phyloP scores from a whole-genome alignment of 805 yeast genomes.

The Candida xyloterini region DNA sequence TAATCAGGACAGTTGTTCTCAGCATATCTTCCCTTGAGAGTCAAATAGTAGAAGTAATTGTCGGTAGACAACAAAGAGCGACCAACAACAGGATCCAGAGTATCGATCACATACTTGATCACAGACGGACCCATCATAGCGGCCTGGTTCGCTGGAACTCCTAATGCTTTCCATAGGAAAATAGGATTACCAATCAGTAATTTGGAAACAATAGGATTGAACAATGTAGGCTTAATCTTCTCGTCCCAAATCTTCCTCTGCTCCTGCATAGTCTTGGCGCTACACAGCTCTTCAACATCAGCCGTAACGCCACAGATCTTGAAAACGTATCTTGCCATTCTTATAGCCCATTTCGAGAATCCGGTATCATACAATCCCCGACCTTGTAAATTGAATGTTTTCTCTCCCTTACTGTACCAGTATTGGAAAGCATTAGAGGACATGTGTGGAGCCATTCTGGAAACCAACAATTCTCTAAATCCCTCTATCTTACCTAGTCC shows the following conservation, averaged over 20 bases:
- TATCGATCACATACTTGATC: slow-evolving; percentile 67
- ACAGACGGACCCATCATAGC: slow-evolving; percentile 73
- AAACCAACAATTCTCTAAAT: slow-evolving; percentile 49
- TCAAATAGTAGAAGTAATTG: slow-evolving; percentile 75
- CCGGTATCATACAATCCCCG: slow-evolving; percentile 78
- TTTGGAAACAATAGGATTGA: slow-evolving; percentile 66
- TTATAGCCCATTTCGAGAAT: slow-evolving; percentile 80
- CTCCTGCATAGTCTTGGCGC: slow-evolving; percentile 54
- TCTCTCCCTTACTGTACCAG: slow-evolving; percentile 65
- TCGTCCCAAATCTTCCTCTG: slow-evolving; percentile 64
- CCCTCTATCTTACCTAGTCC: slow-evolving; percentile 67
- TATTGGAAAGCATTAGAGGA: slow-evolving; percentile 80
- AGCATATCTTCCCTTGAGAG: slow-evolving; percentile 59
- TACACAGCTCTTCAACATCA: slow-evolving; percentile 54
- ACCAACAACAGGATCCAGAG: slow-evolving; percentile 70
- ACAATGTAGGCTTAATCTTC: slow-evolving; percentile 62
- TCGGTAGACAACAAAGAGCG: slow-evolving; percentile 64
- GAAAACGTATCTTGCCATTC: slow-evolving; percentile 63
- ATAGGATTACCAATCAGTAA: slow-evolving; percentile 75
- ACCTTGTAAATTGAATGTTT: slow-evolving; percentile 52
- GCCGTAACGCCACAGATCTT: slow-evolving; percentile 48
- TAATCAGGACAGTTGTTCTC: slow-evolving; percentile 73
- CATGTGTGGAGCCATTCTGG: slow-evolving; percentile 61
- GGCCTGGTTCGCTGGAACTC: slow-evolving; percentile 87
- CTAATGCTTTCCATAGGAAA: slow-evolving; percentile 85